Percentiles rank a stretch among this genome's conserved stretches.
Conservation (phyloP, 2,329 filamentous ascomycete species). For the Venturia asperata region DNA sequence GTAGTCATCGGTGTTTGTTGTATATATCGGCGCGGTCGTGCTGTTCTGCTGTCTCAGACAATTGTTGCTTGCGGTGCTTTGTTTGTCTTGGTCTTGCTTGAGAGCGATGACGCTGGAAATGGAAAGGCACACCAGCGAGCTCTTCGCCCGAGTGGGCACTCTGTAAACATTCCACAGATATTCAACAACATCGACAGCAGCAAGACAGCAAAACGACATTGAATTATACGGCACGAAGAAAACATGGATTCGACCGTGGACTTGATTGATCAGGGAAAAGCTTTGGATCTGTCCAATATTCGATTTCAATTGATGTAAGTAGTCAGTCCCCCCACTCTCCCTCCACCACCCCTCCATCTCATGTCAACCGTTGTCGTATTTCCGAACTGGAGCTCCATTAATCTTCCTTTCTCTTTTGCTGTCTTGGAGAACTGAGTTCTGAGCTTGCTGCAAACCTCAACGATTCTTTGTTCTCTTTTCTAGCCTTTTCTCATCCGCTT, state of each 20-base stretch:
- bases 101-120: not conserved
- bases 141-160: not conserved
- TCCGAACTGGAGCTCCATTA: too few species aligned
- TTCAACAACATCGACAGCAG: slow-evolving; percentile 1
- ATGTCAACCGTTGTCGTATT: too few species aligned
- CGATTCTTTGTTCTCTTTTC: too few species aligned
- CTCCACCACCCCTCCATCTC: not conserved
- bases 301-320: slow-evolving; percentile 85
- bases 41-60: not conserved
- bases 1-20: not conserved
- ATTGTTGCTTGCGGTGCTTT: not conserved
- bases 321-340: not conserved
- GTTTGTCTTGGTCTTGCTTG: not conserved
- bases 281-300: slow-evolving; percentile 84
- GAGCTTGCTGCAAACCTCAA: too few species aligned
- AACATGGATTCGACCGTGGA: slow-evolving; percentile 86
- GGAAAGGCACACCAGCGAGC: not conserved
- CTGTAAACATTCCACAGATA: not conserved
- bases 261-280: slow-evolving; percentile 74
- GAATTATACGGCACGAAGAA: not conserved
- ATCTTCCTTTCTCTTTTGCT: not conserved
- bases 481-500: too few species aligned
- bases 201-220: not conserved
- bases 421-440: not conserved
- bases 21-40: not conserved